phyloP scores from a whole-genome alignment of 768 basidiomycete species.

The Myochromella boudieri region DNA sequence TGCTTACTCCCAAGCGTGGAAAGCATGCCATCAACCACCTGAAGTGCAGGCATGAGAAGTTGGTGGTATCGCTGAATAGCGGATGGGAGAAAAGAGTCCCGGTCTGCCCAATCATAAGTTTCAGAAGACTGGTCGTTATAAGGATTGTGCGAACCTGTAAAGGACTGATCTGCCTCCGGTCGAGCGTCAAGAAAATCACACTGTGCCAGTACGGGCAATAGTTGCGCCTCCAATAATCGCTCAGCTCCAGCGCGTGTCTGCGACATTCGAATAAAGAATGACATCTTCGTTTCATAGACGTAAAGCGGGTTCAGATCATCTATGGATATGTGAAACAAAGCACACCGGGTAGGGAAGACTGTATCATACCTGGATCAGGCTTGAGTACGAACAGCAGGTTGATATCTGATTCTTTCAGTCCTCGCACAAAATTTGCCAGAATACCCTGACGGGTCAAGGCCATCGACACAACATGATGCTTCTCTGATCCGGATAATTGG shows the following conservation, averaged over 20 bases:
- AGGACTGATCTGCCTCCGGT: conserved; percentile 80
- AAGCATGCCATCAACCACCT: conserved; percentile 75
- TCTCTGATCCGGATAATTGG: conserved; percentile 68
- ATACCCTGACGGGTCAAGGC: conserved; percentile 73
- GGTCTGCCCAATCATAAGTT: conserved; percentile 45
- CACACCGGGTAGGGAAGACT: neutral
- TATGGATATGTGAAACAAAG: conserved; percentile 25
- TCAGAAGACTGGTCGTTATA: neutral
- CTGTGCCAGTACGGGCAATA: conserved; percentile 71
- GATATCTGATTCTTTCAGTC: conserved; percentile 80
- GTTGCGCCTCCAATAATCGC: conserved; percentile 72
- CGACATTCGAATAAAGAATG: conserved; percentile 81
- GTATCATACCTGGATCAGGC: conserved; percentile 80
- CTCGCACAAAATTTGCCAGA: conserved; percentile 76
- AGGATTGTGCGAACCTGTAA: conserved; percentile 58
- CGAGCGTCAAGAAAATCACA: conserved; percentile 88
- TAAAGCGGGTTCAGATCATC: conserved; percentile 90
- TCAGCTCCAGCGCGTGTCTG: conserved; percentile 86
- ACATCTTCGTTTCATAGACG: conserved; percentile 94
- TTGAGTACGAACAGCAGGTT: conserved; percentile 75
- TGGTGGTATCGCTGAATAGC: conserved; percentile 91
- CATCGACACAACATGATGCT: conserved; percentile 59
- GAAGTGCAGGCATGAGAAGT: conserved; percentile 81
- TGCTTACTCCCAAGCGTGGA: conserved; percentile 76
- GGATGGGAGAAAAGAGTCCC: conserved; percentile 84